These are phyloP conservation scores for Pythium chondricola DNA, from an alignment of 352 stramenopile genomes.

Conservation along the genomic window DNA sequence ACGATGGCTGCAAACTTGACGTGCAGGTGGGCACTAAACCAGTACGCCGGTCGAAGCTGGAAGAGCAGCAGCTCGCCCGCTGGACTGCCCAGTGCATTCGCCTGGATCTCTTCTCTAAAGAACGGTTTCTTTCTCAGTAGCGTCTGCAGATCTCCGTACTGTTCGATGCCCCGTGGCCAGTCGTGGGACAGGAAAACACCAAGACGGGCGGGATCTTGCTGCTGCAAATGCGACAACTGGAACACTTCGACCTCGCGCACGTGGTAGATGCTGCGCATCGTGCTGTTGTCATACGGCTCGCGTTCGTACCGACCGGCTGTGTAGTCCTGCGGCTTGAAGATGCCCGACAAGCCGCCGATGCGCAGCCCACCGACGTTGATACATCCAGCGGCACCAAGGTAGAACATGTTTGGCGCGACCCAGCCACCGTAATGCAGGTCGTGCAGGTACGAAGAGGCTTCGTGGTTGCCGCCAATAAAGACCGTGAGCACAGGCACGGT, in stretches of 20 bases:
- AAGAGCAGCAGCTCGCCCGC: constrained; percentile 90
- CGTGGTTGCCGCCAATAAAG: constrained; percentile 99
- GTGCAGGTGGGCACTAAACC: constrained; percentile 98
- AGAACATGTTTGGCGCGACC: constrained; percentile 99
- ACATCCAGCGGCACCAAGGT: constrained; percentile 92
- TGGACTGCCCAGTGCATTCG: constrained; percentile 92
- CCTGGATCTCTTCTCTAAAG: constrained; percentile 92
- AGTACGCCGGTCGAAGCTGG: constrained; percentile 90
- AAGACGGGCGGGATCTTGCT: constrained; percentile 56
- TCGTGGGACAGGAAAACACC: constrained; percentile 97
- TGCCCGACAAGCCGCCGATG: constrained; percentile 97
- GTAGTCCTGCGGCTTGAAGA: constrained; percentile 95
- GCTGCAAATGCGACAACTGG: constrained; percentile 94
- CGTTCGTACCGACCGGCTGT: constrained; percentile 86
- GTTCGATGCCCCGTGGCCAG: constrained; percentile 96
- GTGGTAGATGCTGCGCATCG: constrained; percentile 81
- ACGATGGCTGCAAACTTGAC: constrained; percentile 98
- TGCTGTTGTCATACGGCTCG: constrained; percentile 57
- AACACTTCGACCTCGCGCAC: constrained; percentile 91
- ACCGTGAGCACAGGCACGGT: constrained; percentile 93
- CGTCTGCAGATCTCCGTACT: constrained; percentile 87
- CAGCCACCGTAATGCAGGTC: constrained; percentile 97
- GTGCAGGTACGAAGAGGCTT: constrained; percentile 95
- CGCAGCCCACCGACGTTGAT: constrained; percentile 90
- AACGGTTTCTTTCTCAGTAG: constrained; percentile 94